Conservation (phyloP, 768 basidiomycete species). For the Chalciporus sphaerocephalus region DNA sequence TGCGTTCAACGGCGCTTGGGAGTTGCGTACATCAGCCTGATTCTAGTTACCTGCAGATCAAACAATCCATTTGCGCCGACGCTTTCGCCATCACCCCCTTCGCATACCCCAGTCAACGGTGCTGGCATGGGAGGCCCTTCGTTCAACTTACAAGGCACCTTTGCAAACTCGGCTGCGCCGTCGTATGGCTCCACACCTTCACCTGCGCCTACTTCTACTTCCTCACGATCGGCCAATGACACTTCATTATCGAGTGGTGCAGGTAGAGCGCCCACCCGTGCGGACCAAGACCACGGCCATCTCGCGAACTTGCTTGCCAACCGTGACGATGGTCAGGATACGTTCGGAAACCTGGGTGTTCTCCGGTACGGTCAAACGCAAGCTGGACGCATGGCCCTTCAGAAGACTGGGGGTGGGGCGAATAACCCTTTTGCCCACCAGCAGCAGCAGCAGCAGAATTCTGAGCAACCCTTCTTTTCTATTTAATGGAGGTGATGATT, state of each 20-base stretch:
- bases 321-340: conserved; percentile 89
- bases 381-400: conserved; percentile 44
- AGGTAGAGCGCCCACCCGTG: conserved; percentile 33
- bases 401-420: conserved; percentile 43
- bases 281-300: conserved; percentile 68
- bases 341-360: conserved; percentile 86
- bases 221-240: conserved; percentile 34
- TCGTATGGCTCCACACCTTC: conserved; percentile 37
- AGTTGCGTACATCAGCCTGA: conserved; percentile 13
- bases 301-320: conserved; percentile 83
- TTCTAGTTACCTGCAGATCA: conserved; percentile 48
- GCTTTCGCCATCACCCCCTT: conserved; percentile 27
- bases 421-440: conserved; percentile 69
- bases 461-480: conserved; percentile 79
- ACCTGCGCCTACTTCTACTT: conserved; percentile 39
- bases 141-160: conserved; percentile 71
- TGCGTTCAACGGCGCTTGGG: conserved; percentile 30
- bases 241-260: conserved; percentile 11
- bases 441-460: conserved; percentile 50
- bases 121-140: conserved; percentile 37
- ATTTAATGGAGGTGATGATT: conserved; percentile 39
- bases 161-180: conserved; percentile 41
- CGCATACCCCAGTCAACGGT: conserved; percentile 33
- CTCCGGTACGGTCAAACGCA: conserved; percentile 67
- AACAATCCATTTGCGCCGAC: conserved; percentile 91